Evolutionary conservation across 2,329 filamentous ascomycete genomes (phyloP), one percentile per base, ranked within the genome.

Genomic region (Penicillium sp.): DNA sequence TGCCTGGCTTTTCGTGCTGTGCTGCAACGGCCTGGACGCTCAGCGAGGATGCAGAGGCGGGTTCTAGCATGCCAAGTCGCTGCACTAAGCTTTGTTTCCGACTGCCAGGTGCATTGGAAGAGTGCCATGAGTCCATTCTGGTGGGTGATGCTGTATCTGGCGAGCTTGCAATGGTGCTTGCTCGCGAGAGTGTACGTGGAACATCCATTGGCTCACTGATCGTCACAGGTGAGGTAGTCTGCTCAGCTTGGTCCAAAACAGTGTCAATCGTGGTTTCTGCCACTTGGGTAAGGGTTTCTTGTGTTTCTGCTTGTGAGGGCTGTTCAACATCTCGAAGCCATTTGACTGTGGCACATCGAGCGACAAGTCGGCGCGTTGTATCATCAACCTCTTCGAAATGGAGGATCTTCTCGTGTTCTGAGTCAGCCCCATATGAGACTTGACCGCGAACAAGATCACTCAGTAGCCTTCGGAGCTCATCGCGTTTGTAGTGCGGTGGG

Each of bases 401-500:
- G 48, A 73, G 66, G 44, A 78, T 78, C 53, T 67, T 74, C 55
- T 79, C 79, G 14, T 64, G 59, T 51, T 79, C 75, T 11, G 70
- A 67, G 40, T 75, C 71, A 50, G 69, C 71, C 36, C 75, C 76
- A 27, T 65, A 57, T n/a, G 93, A 78, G 83, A 92, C 92, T 32
- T 83, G 79, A 3, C 92, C 89, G 56, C 86, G 84, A 8, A 83
- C 81, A 3, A 97, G 81, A 13, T 95, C 83, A 48, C 81, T 81
- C 14, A 99, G 80, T 22, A 96, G 81, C 57, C 85, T 87, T 38
- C 88, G 77, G 39, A 99, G 84, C 69, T 97, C 93, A 40, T 92
- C 85, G 29, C 87, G 85, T 72, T 97, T 99, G 80, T 99, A 97
- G 70, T 96, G 87, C 1, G 90, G 91, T 18, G 92, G 87, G 49